phyloP scores from a whole-genome alignment of 805 yeast species.

The Starmera dryadoides region DNA sequence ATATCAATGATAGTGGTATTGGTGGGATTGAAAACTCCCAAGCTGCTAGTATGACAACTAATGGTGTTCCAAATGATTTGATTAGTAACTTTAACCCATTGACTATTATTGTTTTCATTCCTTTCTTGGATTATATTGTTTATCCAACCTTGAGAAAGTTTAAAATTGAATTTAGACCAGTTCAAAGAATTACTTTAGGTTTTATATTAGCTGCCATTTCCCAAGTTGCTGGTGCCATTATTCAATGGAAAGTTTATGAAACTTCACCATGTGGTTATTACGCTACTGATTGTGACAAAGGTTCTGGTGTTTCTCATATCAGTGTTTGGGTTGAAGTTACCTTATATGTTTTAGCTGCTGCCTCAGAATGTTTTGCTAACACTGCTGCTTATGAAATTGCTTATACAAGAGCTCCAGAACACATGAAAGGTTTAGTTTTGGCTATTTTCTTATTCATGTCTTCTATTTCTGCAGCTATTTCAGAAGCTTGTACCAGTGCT shows the following conservation, averaged over 20 bases:
- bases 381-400: constrained; percentile 82
- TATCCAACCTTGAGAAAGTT: constrained; percentile 45
- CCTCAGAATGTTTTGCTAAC: constrained; percentile 76
- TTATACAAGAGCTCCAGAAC: constrained; percentile 71
- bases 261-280: constrained; percentile 68
- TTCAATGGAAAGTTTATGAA: constrained; percentile 61
- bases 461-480: constrained; percentile 74
- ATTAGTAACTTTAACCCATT: constrained; percentile 71
- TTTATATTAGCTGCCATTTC: constrained; percentile 50
- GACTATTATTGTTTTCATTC: constrained; percentile 71
- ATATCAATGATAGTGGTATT: constrained; percentile 66
- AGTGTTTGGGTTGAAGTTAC: constrained; percentile 63
- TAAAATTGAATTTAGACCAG: constrained; percentile 54
- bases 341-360: constrained; percentile 67
- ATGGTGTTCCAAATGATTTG: constrained; percentile 76
- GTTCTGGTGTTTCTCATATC: constrained; percentile 26
- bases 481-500: constrained; percentile 64
- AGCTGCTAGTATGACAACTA: constrained; percentile 67
- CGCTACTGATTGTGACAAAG: constrained; percentile 45
- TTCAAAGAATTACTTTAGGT: constrained; percentile 65
- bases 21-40: constrained; percentile 35
- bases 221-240: constrained; percentile 37
- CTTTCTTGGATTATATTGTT: constrained; percentile 54
- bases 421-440: constrained; percentile 36
- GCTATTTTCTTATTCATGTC: constrained; percentile 57